Conservation (phyloP, 495 filamentous ascomycete genomes). For the Daldinia vernicosa region DNA sequence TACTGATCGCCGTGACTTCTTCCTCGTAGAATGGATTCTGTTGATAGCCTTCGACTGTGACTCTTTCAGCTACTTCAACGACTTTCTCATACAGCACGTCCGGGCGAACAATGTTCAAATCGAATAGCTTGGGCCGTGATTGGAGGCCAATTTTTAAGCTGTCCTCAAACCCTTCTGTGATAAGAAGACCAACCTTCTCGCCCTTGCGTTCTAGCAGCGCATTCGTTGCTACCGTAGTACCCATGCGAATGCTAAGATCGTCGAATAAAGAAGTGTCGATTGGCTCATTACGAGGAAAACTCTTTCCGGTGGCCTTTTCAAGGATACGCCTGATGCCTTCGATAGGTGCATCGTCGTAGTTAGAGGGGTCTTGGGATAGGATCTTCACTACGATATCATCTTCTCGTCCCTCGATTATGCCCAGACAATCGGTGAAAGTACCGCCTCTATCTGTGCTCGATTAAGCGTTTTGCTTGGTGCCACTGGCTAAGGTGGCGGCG, state of each 20-base stretch:
- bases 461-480: neutral
- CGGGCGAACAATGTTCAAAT: slow-evolving; percentile 75
- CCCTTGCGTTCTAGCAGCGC: slow-evolving; percentile 90
- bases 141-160: slow-evolving; percentile 88
- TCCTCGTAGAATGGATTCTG: slow-evolving; percentile 12
- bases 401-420: slow-evolving; percentile 56
- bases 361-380: slow-evolving; percentile 58
- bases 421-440: slow-evolving; percentile 73
- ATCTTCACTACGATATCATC: slow-evolving; percentile 61
- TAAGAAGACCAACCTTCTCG: slow-evolving; percentile 84
- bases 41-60: slow-evolving; percentile 44
- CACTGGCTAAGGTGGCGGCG: neutral
- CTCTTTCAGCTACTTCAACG: slow-evolving; percentile 80
- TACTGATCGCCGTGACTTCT: slow-evolving; percentile 1
- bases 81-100: slow-evolving; percentile 77
- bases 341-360: slow-evolving; percentile 62
- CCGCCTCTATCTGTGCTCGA: slow-evolving; percentile 60
- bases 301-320: slow-evolving; percentile 30
- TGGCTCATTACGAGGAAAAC: slow-evolving; percentile 23
- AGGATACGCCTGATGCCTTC: slow-evolving; percentile 52
- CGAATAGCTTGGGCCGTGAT: slow-evolving; percentile 80
- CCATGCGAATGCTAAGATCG: slow-evolving; percentile 75
- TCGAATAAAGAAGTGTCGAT: slow-evolving; percentile 48
- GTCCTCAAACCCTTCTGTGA: slow-evolving; percentile 91
- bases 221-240: slow-evolving; percentile 87